phyloP scores from a whole-genome alignment of 176 grass and related monocot genomes.

The Areca catechu region DNA sequence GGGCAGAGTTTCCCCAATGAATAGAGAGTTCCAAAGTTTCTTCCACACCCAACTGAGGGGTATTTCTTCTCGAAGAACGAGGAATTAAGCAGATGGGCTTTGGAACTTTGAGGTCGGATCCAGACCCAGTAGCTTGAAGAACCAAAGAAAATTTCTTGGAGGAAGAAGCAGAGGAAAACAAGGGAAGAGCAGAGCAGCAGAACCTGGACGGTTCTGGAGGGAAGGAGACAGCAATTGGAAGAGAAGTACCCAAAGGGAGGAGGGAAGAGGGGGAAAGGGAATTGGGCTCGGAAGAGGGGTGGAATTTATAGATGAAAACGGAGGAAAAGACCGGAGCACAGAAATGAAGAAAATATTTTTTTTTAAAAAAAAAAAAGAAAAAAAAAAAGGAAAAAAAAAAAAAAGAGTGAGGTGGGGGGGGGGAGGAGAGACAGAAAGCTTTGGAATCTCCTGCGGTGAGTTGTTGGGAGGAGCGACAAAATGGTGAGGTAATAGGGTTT shows the following conservation, averaged over 20 bases:
- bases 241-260: conserved; percentile 33
- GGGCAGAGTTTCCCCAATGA: conserved; percentile 32
- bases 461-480: too few relatives aligned
- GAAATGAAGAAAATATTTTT: too few relatives aligned
- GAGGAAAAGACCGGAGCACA: background rate
- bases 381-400: too few relatives aligned
- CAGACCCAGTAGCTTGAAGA: conserved; percentile 13
- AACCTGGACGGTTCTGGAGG: background rate
- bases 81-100: too few relatives aligned
- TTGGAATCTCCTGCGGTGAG: too few relatives aligned
- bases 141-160: background rate
- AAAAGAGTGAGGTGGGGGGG: too few relatives aligned
- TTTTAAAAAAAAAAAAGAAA: too few relatives aligned
- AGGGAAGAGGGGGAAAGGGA: conserved; percentile 73
- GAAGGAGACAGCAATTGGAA: background rate
- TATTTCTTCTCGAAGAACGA: too few relatives aligned
- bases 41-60: background rate
- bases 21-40: background rate
- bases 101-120: background rate
- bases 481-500: too few relatives aligned
- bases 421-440: too few relatives aligned
- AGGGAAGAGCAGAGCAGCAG: background rate
- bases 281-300: conserved; percentile 40
- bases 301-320: conserved; percentile 57
- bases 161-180: background rate